These are phyloP conservation scores for Orbilia quercus DNA, from an alignment of 2,329 filamentous ascomycete genomes.

Conservation along the genomic window DNA sequence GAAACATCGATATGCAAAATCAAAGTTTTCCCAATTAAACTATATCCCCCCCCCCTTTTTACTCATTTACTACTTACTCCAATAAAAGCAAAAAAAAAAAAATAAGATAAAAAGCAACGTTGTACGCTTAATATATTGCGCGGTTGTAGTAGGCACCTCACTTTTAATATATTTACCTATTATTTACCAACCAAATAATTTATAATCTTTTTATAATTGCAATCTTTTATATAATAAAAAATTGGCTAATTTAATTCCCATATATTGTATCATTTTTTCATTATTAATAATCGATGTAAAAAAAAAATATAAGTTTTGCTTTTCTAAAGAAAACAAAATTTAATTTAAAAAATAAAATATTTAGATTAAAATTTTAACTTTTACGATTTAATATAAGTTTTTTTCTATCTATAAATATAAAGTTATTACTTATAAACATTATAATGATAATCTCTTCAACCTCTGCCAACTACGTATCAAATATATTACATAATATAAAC, in stretches of 20 bases:
- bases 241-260: constrained; percentile 17
- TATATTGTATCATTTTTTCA: constrained; percentile 32
- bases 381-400: constrained; percentile 36
- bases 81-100: constrained; percentile 7
- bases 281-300: constrained; percentile 30
- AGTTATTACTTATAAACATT: constrained; percentile 27
- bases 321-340: constrained; percentile 24
- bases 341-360: constrained; percentile 33
- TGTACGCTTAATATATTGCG: too few relatives aligned
- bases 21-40: constrained; percentile 2
- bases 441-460: constrained; percentile 23
- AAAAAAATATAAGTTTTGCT: constrained; percentile 24
- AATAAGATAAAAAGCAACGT: neutral
- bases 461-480: constrained; percentile 12
- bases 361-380: constrained; percentile 35
- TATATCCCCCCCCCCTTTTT: constrained; percentile 12
- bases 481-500: constrained; percentile 26
- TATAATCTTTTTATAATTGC: constrained; percentile 29
- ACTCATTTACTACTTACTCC: constrained; percentile 10
- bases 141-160: neutral
- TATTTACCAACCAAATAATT: constrained; percentile 18
- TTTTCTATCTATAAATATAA: neutral
- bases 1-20: constrained; percentile 3
- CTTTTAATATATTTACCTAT: constrained; percentile 28
- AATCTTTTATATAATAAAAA: constrained; percentile 32